phyloP scores from a whole-genome alignment of 2,329 filamentous ascomycete genomes.

The Fusarium oxysporum region DNA sequence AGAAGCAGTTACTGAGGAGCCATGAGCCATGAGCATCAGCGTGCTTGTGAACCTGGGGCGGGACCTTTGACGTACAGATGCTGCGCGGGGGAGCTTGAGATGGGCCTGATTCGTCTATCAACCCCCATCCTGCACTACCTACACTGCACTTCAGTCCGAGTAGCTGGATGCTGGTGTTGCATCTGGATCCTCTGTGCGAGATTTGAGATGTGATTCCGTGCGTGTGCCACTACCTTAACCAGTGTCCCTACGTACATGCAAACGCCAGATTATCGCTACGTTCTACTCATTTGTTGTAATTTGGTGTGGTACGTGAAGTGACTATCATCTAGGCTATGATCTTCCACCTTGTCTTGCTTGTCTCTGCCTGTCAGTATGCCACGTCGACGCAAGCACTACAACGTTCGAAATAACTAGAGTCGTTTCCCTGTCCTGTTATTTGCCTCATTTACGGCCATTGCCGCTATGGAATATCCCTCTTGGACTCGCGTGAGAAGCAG shows the following conservation, averaged over 20 bases:
- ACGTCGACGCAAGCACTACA: slow-evolving; percentile 20
- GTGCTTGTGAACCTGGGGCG: slow-evolving; percentile 26
- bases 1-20: slow-evolving; percentile 5
- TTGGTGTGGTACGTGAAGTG: slow-evolving; percentile 6
- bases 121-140: slow-evolving; percentile 30
- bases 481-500: slow-evolving; percentile 42
- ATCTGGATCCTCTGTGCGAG: slow-evolving; percentile 25
- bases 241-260: slow-evolving; percentile 26
- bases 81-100: slow-evolving; percentile 41
- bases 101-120: slow-evolving; percentile 38
- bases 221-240: slow-evolving; percentile 14
- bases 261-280: slow-evolving; percentile 10
- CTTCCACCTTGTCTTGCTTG: slow-evolving; percentile 8
- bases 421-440: slow-evolving; percentile 27
- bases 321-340: slow-evolving; percentile 16
- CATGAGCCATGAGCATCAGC: slow-evolving; percentile 25
- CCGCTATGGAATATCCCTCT: slow-evolving; percentile 19
- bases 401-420: slow-evolving; percentile 23
- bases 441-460: slow-evolving; percentile 21
- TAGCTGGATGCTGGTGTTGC: slow-evolving; percentile 40
- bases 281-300: slow-evolving; percentile 14
- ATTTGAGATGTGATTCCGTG: slow-evolving; percentile 37
- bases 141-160: slow-evolving; percentile 27
- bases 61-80: slow-evolving; percentile 46
- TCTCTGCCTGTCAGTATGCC: slow-evolving; percentile 14